Percentiles rank a stretch among this genome's conserved stretches.
Evolutionary conservation across 176 grass and related monocot genomes (phyloP).

Genomic region (Hordeum marinum): DNA sequence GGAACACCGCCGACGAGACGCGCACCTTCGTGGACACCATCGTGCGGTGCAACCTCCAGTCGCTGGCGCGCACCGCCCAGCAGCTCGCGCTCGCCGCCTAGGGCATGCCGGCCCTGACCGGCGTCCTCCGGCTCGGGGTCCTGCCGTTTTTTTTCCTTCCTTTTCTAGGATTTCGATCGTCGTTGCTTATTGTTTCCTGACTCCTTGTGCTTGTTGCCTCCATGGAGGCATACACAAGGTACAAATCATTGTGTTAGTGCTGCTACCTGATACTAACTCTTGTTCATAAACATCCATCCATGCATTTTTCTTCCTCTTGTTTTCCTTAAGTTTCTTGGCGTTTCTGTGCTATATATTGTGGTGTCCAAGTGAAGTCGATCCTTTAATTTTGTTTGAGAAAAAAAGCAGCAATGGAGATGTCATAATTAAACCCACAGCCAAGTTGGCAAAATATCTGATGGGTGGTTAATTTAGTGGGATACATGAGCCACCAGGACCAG

Average conservation of each 20-base stretch:
- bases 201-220: conserved; percentile 26
- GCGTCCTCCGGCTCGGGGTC: background rate
- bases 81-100: conserved; percentile 30
- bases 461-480: conserved; percentile 7
- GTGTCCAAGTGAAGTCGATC: background rate
- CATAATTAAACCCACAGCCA: background rate
- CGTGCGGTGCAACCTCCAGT: conserved; percentile 75
- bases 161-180: background rate
- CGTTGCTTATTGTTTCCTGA: conserved; percentile 15
- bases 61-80: conserved; percentile 63
- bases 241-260: conserved; percentile 15
- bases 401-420: background rate
- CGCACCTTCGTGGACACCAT: conserved; percentile 75
- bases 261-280: conserved; percentile 5
- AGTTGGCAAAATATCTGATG: background rate
- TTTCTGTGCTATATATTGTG: background rate
- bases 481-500: background rate
- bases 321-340: background rate
- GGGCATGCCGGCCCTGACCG: background rate
- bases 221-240: conserved; percentile 14
- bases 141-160: background rate
- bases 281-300: conserved; percentile 9
- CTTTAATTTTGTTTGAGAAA: background rate
- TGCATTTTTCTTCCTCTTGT: background rate
- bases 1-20: conserved; percentile 75